A percentile compares a stretch with the other conserved stretches of the same genome.
Evolutionary conservation across 495 filamentous ascomycete genomes (phyloP).

Genomic region (Daldinia loculata): DNA sequence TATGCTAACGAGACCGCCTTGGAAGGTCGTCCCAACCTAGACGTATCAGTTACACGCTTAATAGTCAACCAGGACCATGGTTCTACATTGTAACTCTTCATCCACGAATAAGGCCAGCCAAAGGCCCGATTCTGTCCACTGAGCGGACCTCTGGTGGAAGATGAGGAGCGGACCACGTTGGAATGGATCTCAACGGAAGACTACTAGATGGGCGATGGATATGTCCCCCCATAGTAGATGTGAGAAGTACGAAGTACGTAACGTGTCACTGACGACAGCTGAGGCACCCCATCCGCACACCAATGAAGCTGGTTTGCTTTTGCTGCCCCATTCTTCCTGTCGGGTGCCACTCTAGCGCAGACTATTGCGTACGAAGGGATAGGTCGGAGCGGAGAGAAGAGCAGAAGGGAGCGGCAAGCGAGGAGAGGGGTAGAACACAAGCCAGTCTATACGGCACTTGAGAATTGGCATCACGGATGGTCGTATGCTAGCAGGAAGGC

Average conservation of each 20-base stretch:
- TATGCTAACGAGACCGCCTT: conserved; percentile 11
- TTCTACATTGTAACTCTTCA: conserved; percentile 23
- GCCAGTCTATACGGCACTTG: conserved; percentile 35
- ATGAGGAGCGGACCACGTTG: conserved; percentile 14
- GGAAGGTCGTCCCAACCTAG: conserved; percentile 2
- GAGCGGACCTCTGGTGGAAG: conserved; percentile 13
- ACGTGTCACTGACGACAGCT: conserved; percentile 36
- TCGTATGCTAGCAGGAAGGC: conserved; percentile 32
- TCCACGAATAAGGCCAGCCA: conserved; percentile 21
- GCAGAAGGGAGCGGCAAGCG: conserved; percentile 10
- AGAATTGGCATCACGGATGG: conserved; percentile 26
- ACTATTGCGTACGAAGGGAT: conserved; percentile 19
- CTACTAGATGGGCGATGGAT: conserved; percentile 14
- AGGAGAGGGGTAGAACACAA: conserved; percentile 25
- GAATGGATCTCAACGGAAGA: conserved; percentile 1
- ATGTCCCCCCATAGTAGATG: conserved; percentile 20
- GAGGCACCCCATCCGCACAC: conserved; percentile 26
- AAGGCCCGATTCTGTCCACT: conserved; percentile 30
- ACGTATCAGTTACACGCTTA: conserved; percentile 14
- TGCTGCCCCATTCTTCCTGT: conserved; percentile 23
- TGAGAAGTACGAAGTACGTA: conserved; percentile 29
- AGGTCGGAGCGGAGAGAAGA: conserved; percentile 31
- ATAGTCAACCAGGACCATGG: conserved; percentile 29
- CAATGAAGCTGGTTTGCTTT: conserved; percentile 32
- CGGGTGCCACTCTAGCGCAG: conserved; percentile 28